These are phyloP conservation scores for Sporisorium sorghi DNA, from an alignment of 1,284 basidiomycete species.

Conservation along the genomic window DNA sequence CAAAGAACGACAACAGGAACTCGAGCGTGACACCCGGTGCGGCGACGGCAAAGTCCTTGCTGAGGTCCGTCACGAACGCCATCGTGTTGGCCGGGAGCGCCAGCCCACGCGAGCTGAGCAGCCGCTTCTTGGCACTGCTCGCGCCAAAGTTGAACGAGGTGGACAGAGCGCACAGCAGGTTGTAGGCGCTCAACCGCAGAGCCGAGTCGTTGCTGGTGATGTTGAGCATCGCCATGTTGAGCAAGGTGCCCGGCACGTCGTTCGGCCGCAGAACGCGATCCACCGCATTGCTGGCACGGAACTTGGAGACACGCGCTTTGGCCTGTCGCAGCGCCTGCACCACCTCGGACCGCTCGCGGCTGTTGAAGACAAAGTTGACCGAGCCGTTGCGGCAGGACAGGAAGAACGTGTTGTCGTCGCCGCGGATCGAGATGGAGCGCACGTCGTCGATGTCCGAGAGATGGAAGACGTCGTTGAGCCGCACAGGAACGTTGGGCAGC, in stretches of 20 bases:
- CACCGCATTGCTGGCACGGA: slow-evolving; percentile 49
- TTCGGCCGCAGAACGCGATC: slow-evolving; percentile 60
- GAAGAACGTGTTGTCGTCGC: slow-evolving; percentile 67
- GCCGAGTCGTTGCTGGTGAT: slow-evolving; percentile 58
- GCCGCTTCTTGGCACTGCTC: slow-evolving; percentile 56
- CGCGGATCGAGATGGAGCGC: slow-evolving; percentile 60
- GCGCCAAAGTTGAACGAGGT: slow-evolving; percentile 66
- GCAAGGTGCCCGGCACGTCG: slow-evolving; percentile 64
- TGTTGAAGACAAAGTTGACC: slow-evolving; percentile 64
- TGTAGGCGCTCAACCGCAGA: slow-evolving; percentile 62
- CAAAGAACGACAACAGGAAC: slow-evolving; percentile 65
- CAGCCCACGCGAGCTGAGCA: slow-evolving; percentile 60
- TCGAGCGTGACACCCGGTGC: slow-evolving; percentile 65
- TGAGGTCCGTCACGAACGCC: slow-evolving; percentile 62
- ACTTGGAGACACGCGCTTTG: slow-evolving; percentile 59
- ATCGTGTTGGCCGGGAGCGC: slow-evolving; percentile 64
- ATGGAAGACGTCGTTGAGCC: slow-evolving; percentile 63
- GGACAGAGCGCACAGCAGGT: slow-evolving; percentile 64
- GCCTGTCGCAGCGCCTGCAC: slow-evolving; percentile 64
- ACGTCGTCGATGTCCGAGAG: slow-evolving; percentile 66
- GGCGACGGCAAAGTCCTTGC: slow-evolving; percentile 62
- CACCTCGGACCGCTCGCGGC: slow-evolving; percentile 59
- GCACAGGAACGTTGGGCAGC: slow-evolving; percentile 36
- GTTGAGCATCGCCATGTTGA: slow-evolving; percentile 68
- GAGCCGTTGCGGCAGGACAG: slow-evolving; percentile 61